Percentiles rank a stretch among this genome's conserved stretches.
These are phyloP conservation scores for Fraxinus sp. DNA, from an alignment of 305 asterid species.

Conservation along the genomic window DNA sequence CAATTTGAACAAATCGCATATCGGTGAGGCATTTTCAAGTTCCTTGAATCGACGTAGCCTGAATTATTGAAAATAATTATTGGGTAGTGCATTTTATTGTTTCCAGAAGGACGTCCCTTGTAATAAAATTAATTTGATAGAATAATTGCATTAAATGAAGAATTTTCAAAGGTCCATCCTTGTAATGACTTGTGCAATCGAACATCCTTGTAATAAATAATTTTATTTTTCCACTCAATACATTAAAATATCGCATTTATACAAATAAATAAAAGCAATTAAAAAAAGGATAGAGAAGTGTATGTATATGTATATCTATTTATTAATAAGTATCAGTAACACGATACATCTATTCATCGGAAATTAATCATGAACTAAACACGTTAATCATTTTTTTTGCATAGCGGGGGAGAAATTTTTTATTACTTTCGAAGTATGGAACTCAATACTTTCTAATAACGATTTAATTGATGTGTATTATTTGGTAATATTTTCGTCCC, in stretches of 20 bases:
- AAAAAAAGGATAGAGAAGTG: slow-evolving; percentile 7
- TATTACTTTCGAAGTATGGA: no score
- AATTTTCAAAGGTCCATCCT: not conserved
- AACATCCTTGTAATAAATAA: not conserved
- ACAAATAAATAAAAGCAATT: slow-evolving; percentile 17
- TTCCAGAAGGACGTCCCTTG: not conserved
- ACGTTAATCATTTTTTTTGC: no score
- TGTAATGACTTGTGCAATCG: not conserved
- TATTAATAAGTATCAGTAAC: no score
- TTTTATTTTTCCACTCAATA: not conserved
- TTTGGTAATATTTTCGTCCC: not conserved
- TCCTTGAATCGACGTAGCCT: not conserved
- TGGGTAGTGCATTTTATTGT: not conserved
- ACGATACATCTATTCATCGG: no score
- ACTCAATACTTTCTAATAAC: no score
- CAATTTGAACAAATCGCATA: not conserved
- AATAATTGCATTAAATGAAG: not conserved
- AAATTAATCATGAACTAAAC: not conserved
- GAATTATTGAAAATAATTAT: no score
- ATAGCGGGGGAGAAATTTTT: no score
- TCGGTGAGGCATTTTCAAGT: not conserved
- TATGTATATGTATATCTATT: not conserved
- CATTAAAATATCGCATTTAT: not conserved
- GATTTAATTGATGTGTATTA: not conserved
- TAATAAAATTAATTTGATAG: no score